Conservation (phyloP, 306 rosid species). For the Vigna angularis region DNA sequence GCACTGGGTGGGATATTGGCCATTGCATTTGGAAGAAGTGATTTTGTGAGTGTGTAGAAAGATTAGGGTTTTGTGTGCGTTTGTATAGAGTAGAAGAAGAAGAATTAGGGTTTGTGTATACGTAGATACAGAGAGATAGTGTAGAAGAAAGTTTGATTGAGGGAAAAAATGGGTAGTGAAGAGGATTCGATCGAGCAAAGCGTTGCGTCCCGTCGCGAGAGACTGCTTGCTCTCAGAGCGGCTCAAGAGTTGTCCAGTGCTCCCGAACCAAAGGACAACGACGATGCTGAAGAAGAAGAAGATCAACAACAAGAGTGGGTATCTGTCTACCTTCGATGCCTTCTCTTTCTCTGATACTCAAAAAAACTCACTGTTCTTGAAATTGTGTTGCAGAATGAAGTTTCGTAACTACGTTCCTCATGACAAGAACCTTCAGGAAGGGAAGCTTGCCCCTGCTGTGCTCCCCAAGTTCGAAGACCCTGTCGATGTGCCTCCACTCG, state of each 20-base stretch:
- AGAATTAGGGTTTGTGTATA: slow-evolving; percentile 30
- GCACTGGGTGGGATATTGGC: background rate
- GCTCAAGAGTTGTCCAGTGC: slow-evolving; percentile 71
- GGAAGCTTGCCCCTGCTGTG: slow-evolving; percentile 80
- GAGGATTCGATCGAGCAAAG: slow-evolving; percentile 74
- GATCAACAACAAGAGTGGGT: slow-evolving; percentile 53
- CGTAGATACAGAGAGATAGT: background rate
- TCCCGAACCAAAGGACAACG: slow-evolving; percentile 54
- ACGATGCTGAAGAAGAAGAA: slow-evolving; percentile 21
- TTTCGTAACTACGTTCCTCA: slow-evolving; percentile 97
- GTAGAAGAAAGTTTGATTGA: background rate
- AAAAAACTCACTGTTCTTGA: background rate
- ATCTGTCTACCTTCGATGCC: background rate
- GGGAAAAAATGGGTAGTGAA: slow-evolving; percentile 58
- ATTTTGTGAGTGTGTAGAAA: background rate
- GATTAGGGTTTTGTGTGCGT: slow-evolving; percentile 30
- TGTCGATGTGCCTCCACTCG: slow-evolving; percentile 64
- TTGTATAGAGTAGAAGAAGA: background rate
- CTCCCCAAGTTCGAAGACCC: slow-evolving; percentile 95
- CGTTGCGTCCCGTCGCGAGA: slow-evolving; percentile 79
- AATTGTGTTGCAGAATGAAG: slow-evolving; percentile 66
- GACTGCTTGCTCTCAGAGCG: slow-evolving; percentile 76
- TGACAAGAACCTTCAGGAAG: slow-evolving; percentile 84
- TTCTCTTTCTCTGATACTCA: background rate
- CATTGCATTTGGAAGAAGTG: background rate